A percentile compares a stretch with the other conserved stretches of the same genome.
phyloP scores from a whole-genome alignment of 2,329 filamentous ascomycete genomes.

The Ascochyta fabae region DNA sequence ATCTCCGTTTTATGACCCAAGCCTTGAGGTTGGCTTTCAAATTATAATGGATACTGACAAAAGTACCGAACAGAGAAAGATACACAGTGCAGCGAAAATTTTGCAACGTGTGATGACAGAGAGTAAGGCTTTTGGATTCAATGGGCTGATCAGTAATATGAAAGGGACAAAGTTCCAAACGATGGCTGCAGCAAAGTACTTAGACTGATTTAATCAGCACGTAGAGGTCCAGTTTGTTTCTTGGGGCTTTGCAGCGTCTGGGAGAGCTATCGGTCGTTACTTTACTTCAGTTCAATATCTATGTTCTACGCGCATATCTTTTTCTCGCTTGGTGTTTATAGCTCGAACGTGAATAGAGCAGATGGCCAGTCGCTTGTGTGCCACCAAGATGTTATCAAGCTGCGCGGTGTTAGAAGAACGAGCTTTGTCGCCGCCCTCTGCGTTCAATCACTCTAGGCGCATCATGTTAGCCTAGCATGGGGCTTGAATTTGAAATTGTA shows the following conservation, averaged over 20 bases:
- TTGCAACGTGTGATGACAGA: slow-evolving; percentile 8
- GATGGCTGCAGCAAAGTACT: background rate
- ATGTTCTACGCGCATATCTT: too few species aligned
- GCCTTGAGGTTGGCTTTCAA: slow-evolving; percentile 2
- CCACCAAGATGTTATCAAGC: too few species aligned
- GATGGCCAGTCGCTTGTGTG: too few species aligned
- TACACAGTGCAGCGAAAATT: slow-evolving; percentile 7
- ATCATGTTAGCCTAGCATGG: too few species aligned
- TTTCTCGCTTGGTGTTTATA: too few species aligned
- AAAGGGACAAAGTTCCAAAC: background rate
- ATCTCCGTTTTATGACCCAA: slow-evolving; percentile 32
- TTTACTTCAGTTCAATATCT: too few species aligned
- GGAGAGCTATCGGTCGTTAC: background rate
- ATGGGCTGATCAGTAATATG: slow-evolving; percentile 8
- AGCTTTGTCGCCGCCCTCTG: too few species aligned
- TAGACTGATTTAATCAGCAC: background rate
- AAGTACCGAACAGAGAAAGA: background rate
- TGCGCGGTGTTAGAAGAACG: too few species aligned
- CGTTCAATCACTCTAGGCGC: too few species aligned
- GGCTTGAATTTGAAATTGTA: too few species aligned
- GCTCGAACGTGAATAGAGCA: too few species aligned
- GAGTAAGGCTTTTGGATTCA: slow-evolving; percentile 16
- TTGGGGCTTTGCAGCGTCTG: background rate
- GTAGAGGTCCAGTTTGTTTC: background rate
- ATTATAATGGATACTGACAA: background rate